These are phyloP conservation scores for Tricholoma matsutake DNA, from an alignment of 768 basidiomycete genomes.

Conservation along the genomic window DNA sequence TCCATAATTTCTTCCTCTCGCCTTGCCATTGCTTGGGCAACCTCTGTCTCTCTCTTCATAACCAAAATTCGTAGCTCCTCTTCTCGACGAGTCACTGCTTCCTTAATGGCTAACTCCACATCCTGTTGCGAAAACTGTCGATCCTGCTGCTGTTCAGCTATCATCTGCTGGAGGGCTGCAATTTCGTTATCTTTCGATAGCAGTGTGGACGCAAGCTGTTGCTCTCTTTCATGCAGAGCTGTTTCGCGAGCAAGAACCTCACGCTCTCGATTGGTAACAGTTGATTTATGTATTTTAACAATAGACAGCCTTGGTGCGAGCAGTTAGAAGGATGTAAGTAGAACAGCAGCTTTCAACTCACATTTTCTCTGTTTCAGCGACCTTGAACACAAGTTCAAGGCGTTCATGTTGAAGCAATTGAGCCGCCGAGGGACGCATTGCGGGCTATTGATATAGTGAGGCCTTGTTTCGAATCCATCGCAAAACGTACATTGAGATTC, in stretches of 20 bases:
- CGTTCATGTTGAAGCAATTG: slow-evolving; percentile 82
- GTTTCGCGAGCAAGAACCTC: slow-evolving; percentile 60
- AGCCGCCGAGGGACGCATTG: slow-evolving; percentile 80
- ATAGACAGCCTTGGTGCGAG: slow-evolving; percentile 47
- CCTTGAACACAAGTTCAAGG: slow-evolving; percentile 64
- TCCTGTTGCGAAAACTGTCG: slow-evolving; percentile 31
- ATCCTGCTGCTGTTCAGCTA: slow-evolving; percentile 34
- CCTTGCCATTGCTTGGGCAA: slow-evolving; percentile 57
- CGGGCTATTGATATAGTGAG: slow-evolving; percentile 49
- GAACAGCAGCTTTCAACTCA: slow-evolving; percentile 27
- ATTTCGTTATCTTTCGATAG: slow-evolving; percentile 63
- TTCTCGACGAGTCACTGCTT: slow-evolving; percentile 60
- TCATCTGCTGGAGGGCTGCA: slow-evolving; percentile 40
- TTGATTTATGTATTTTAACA: slow-evolving; percentile 62
- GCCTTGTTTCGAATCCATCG: neutral
- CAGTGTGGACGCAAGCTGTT: slow-evolving; percentile 43
- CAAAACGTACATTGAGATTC: slow-evolving; percentile 62
- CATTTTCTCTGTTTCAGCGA: slow-evolving; percentile 79
- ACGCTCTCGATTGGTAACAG: slow-evolving; percentile 56
- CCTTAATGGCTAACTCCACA: slow-evolving; percentile 46
- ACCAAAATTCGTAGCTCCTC: slow-evolving; percentile 66
- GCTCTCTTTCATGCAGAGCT: slow-evolving; percentile 52
- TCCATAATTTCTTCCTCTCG: slow-evolving; percentile 73
- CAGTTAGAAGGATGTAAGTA: neutral
- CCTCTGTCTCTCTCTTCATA: slow-evolving; percentile 66